Conservation (phyloP, 208 protist genomes). For the Porcisia deanei region DNA sequence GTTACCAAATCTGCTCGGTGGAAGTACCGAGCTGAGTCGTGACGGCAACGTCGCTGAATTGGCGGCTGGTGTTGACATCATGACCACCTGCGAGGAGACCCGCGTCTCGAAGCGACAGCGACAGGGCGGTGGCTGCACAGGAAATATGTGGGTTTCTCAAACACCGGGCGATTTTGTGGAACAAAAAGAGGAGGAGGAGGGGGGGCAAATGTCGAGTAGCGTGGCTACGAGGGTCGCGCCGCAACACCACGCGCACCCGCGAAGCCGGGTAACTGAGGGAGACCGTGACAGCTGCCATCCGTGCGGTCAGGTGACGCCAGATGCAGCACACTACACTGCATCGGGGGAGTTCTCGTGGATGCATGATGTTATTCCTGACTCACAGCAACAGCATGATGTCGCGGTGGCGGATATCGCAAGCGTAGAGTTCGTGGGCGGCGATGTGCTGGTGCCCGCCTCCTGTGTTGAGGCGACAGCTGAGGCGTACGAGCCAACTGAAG, state of each 20-base stretch:
- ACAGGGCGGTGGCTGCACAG: not conserved
- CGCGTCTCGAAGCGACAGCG: not conserved
- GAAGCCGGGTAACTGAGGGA: not conserved
- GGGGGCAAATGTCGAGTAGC: not conserved
- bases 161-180: not conserved
- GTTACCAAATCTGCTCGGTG: constrained; percentile 6
- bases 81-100: not conserved
- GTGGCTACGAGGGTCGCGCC: not conserved
- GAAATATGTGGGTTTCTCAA: not conserved
- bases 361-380: constrained; percentile 3
- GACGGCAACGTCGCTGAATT: not conserved
- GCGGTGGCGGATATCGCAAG: not conserved
- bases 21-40: constrained; percentile 9
- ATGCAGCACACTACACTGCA: not conserved
- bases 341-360: not conserved
- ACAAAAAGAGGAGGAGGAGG: not conserved
- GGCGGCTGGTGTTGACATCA: not conserved
- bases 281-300: not conserved
- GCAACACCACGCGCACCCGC: not conserved
- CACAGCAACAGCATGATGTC: not conserved
- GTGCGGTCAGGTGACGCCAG: not conserved
- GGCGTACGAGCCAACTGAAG: not conserved
- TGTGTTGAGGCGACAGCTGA: constrained; percentile 4
- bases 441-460: constrained; percentile 11
- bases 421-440: not conserved